Conservation (phyloP, 352 stramenopile species). For the Phytophthora sp. region DNA sequence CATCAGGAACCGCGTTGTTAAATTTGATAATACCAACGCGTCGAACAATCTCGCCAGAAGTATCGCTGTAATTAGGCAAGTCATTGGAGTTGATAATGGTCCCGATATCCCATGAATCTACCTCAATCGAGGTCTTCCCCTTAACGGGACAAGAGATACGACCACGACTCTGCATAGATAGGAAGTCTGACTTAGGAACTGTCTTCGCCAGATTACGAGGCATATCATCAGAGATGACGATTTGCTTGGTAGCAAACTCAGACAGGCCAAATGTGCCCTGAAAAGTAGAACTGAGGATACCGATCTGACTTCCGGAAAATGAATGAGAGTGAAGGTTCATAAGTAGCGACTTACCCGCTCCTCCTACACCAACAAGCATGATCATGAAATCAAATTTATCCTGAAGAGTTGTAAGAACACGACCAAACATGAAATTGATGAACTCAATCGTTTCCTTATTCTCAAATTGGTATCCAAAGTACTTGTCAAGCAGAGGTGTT, state of each 20-base stretch:
- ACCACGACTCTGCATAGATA: background rate
- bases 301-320: background rate
- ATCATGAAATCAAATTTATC: constrained; percentile 7
- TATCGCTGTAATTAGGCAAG: background rate
- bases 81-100: constrained; percentile 1
- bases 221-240: background rate
- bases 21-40: background rate
- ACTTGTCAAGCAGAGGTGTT: background rate
- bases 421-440: constrained; percentile 1
- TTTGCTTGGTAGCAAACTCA: background rate
- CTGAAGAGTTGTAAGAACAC: background rate
- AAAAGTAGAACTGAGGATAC: background rate
- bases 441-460: background rate
- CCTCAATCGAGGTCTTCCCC: background rate
- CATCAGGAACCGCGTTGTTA: background rate
- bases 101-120: background rate
- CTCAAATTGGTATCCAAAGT: background rate
- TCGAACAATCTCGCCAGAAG: background rate
- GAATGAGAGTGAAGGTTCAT: background rate
- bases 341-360: background rate
- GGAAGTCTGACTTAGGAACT: background rate
- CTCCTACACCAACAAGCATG: background rate
- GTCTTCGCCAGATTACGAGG: background rate
- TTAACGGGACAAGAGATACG: background rate
- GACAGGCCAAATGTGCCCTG: background rate